Conservation (phyloP, 2,329 filamentous ascomycete genomes). For the Phaeosphaeria sp. region DNA sequence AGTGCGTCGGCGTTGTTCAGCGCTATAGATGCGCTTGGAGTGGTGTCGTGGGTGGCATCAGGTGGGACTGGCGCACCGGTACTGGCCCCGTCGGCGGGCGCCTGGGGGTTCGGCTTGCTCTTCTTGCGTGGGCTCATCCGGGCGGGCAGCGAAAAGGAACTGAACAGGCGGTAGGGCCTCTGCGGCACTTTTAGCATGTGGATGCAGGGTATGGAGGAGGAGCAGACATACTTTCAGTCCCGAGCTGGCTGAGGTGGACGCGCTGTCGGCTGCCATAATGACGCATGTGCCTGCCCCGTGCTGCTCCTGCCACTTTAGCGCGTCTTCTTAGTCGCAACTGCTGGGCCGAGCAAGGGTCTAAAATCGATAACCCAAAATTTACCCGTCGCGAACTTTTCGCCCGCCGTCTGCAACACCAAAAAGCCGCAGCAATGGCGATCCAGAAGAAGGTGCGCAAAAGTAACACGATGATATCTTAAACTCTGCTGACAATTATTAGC, state of each 20-base stretch:
- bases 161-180: conserved; percentile 27
- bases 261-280: conserved; percentile 19
- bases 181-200: conserved; percentile 14
- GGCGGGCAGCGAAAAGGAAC: conserved; percentile 12
- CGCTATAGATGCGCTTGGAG: conserved; percentile 11
- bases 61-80: conserved; percentile 13
- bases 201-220: conserved; percentile 10
- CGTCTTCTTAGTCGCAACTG: conserved; percentile 1
- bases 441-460: conserved; percentile 76
- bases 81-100: conserved; percentile 23
- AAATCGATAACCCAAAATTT: conserved; percentile 24
- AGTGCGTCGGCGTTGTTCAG: conserved; percentile 22
- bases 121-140: conserved; percentile 53
- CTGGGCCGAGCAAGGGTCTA: not conserved
- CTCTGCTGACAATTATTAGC: conserved; percentile 54
- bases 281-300: conserved; percentile 25
- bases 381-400: conserved; percentile 23
- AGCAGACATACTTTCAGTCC: conserved; percentile 23
- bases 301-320: conserved; percentile 5
- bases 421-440: conserved; percentile 74
- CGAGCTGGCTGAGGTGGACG: conserved; percentile 18
- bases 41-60: conserved; percentile 13
- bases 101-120: conserved; percentile 47
- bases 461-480: not conserved
- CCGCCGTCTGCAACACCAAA: conserved; percentile 22